phyloP scores from a whole-genome alignment of 2,329 filamentous ascomycete species.

The Lasiodiplodia theobromae region DNA sequence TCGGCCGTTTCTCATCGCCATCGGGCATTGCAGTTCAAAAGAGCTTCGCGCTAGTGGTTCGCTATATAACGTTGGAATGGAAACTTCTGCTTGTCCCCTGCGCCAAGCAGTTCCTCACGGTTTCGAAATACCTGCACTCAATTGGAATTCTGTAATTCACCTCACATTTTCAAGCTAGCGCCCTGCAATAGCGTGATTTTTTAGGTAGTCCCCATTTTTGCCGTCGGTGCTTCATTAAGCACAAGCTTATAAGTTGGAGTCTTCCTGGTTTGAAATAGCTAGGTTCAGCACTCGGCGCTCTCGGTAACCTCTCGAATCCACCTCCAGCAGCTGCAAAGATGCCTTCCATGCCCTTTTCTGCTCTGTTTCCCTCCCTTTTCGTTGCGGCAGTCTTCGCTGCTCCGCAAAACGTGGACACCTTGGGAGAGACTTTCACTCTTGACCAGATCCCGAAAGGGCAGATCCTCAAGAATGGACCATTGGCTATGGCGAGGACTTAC shows the following conservation, averaged over 20 bases:
- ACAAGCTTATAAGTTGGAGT: not conserved
- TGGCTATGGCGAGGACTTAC: slow-evolving; percentile 48
- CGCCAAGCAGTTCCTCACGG: not conserved
- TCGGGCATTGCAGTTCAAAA: too few relatives aligned
- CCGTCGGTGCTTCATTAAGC: not conserved
- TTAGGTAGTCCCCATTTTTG: not conserved
- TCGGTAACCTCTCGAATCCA: not conserved
- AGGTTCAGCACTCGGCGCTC: not conserved
- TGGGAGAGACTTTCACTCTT: slow-evolving; percentile 38
- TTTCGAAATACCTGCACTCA: not conserved
- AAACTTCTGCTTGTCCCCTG: not conserved
- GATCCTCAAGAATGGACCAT: slow-evolving; percentile 42
- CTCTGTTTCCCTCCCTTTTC: not conserved
- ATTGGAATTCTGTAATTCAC: not conserved
- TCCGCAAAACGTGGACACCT: not conserved
- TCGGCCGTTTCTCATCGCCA: too few relatives aligned
- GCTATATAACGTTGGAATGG: slow-evolving; percentile 1
- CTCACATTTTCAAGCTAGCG: not conserved
- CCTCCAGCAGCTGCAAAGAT: not conserved
- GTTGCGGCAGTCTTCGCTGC: not conserved
- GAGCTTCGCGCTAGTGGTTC: not conserved
- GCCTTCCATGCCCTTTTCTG: not conserved
- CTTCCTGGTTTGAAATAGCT: not conserved
- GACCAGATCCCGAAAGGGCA: slow-evolving; percentile 40
- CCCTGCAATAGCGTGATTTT: not conserved